Evolutionary conservation across 495 filamentous ascomycete genomes (phyloP).

Genomic region (Penicillium roqueforti): DNA sequence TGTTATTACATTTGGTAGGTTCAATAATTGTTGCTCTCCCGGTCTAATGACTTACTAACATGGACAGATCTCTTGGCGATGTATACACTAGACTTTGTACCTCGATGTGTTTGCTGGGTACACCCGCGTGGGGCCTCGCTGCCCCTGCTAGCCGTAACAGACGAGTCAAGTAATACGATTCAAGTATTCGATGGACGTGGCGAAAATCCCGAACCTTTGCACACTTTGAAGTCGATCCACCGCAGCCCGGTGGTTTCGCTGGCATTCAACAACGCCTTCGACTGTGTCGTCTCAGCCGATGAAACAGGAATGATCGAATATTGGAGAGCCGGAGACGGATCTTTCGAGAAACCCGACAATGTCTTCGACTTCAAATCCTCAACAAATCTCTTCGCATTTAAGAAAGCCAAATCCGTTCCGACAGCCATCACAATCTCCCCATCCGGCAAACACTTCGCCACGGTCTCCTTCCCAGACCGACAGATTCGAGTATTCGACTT

Average conservation of each 20-base stretch:
- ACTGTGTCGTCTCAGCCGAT: slow-evolving; percentile 87
- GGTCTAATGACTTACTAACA: slow-evolving; percentile 13
- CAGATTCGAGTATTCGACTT: slow-evolving; percentile 93
- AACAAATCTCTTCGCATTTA: slow-evolving; percentile 95
- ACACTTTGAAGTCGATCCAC: slow-evolving; percentile 72
- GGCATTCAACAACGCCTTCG: slow-evolving; percentile 81
- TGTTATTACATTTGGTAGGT: slow-evolving; percentile 79
- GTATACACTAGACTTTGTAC: slow-evolving; percentile 66
- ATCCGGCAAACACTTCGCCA: slow-evolving; percentile 76
- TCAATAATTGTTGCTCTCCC: too few relatives aligned
- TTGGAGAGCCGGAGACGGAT: slow-evolving; percentile 70
- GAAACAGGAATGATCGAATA: slow-evolving; percentile 96
- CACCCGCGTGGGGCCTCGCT: slow-evolving; percentile 83
- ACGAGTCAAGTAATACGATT: slow-evolving; percentile 65
- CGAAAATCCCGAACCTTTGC: slow-evolving; percentile 66
- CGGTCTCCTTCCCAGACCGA: slow-evolving; percentile 89
- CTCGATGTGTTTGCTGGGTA: slow-evolving; percentile 87
- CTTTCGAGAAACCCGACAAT: slow-evolving; percentile 84
- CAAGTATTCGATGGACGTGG: slow-evolving; percentile 86
- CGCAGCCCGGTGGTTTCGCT: slow-evolving; percentile 74
- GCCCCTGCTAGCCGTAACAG: slow-evolving; percentile 86
- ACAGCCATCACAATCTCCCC: slow-evolving; percentile 84
- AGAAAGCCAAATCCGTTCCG: slow-evolving; percentile 84
- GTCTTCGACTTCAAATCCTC: slow-evolving; percentile 90
- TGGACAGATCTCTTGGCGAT: slow-evolving; percentile 73